Conservation (phyloP, 1,139 yeast genomes). For the Taiozyma onychis region DNA sequence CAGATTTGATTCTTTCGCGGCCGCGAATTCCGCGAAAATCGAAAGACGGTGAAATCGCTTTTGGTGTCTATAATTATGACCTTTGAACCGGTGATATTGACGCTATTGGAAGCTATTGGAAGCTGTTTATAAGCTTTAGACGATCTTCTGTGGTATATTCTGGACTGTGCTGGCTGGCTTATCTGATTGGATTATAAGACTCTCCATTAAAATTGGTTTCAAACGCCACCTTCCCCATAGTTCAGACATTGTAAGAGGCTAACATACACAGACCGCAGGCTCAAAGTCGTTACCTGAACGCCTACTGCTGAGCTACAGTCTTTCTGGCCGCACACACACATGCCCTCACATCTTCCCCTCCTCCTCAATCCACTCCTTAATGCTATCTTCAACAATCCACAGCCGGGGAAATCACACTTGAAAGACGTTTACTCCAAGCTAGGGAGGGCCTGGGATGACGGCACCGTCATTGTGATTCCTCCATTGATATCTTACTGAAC, state of each 20-base stretch:
- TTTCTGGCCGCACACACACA: conserved; percentile 4
- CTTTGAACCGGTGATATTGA: not conserved
- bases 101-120: not conserved
- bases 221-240: not conserved
- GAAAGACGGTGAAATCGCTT: not conserved
- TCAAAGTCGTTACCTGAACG: not conserved
- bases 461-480: conserved; percentile 56
- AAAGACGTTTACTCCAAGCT: conserved; percentile 40
- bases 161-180: not conserved
- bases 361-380: conserved; percentile 63
- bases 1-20: not conserved
- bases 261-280: not conserved
- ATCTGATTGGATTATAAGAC: no score
- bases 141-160: not conserved
- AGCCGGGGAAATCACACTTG: conserved; percentile 45
- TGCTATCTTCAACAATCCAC: conserved; percentile 62
- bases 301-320: not conserved
- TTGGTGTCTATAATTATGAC: not conserved
- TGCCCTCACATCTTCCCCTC: conserved; percentile 33
- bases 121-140: not conserved
- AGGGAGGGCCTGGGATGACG: conserved; percentile 15
- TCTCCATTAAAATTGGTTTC: no score
- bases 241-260: not conserved
- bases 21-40: not conserved
- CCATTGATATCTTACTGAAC: conserved; percentile 46